Percentiles rank a stretch among this genome's conserved stretches.
Conservation (phyloP, 2,329 filamentous ascomycete species). For the Fusarium chuoi region DNA sequence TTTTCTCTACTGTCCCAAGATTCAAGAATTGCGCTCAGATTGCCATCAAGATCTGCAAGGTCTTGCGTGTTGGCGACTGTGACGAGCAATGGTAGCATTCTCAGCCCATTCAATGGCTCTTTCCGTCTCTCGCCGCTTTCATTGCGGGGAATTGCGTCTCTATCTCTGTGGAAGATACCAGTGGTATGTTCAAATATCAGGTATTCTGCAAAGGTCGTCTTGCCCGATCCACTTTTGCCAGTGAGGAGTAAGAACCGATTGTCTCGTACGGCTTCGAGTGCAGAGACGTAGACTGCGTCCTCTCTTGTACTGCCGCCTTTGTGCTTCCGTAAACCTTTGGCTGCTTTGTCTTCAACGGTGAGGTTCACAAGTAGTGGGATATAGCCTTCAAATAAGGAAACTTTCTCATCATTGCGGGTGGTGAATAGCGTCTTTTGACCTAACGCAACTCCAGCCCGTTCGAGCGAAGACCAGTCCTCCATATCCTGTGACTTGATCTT, state of each 20-base stretch:
- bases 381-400: neutral
- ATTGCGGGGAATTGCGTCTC: too few relatives aligned
- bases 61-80: neutral
- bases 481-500: neutral
- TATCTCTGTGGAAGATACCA: neutral
- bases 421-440: neutral
- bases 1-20: neutral
- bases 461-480: neutral
- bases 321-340: neutral
- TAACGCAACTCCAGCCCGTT: neutral
- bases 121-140: neutral
- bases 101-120: neutral
- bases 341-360: neutral
- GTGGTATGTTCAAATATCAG: neutral
- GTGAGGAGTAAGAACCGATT: neutral
- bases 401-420: accelerated
- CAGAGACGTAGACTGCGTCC: neutral
- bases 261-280: neutral
- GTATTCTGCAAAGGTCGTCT: neutral
- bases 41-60: neutral
- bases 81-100: neutral
- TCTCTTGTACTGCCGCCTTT: neutral
- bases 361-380: neutral
- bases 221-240: neutral
- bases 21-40: neutral